Percentiles rank a stretch among this genome's conserved stretches.
Evolutionary conservation across 768 basidiomycete genomes (phyloP).

Genomic region (Panaeolus cyanescens): DNA sequence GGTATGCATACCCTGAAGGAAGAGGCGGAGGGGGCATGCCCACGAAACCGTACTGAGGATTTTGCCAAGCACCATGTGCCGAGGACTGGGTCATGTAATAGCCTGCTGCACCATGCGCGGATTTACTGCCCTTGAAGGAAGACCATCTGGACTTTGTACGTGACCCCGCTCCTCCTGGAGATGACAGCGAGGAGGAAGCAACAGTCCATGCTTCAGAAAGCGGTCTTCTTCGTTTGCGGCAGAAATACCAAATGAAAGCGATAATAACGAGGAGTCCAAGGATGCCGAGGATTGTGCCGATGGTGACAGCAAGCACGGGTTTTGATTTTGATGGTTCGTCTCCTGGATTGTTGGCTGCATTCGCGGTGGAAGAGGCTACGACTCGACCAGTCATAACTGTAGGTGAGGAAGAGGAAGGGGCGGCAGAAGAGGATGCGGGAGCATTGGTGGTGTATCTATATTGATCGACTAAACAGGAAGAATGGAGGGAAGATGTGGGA

Average conservation of each 20-base stretch:
- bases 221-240: constrained; percentile 26
- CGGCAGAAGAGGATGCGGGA: constrained; percentile 17
- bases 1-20: neutral
- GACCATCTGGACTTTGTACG: neutral
- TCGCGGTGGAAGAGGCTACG: constrained; percentile 18
- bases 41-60: constrained; percentile 16
- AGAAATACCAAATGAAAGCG: constrained; percentile 29
- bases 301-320: constrained; percentile 30
- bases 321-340: constrained; percentile 16
- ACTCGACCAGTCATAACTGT: neutral
- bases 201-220: constrained; percentile 37
- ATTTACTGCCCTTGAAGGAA: neutral
- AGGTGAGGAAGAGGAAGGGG: neutral
- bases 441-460: constrained; percentile 23
- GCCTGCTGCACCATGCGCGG: constrained; percentile 6
- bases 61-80: constrained; percentile 8
- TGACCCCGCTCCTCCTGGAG: neutral
- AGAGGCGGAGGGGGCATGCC: constrained; percentile 16
- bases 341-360: constrained; percentile 3
- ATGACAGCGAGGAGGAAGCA: constrained; percentile 14
- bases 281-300: constrained; percentile 34
- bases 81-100: constrained; percentile 4
- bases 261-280: constrained; percentile 29
- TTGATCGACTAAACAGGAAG: neutral
- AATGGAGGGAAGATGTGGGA: neutral